Percentiles rank a stretch among this genome's conserved stretches.
Evolutionary conservation across 208 protist genomes (phyloP).

Genomic region (Naegleria fowleri): DNA sequence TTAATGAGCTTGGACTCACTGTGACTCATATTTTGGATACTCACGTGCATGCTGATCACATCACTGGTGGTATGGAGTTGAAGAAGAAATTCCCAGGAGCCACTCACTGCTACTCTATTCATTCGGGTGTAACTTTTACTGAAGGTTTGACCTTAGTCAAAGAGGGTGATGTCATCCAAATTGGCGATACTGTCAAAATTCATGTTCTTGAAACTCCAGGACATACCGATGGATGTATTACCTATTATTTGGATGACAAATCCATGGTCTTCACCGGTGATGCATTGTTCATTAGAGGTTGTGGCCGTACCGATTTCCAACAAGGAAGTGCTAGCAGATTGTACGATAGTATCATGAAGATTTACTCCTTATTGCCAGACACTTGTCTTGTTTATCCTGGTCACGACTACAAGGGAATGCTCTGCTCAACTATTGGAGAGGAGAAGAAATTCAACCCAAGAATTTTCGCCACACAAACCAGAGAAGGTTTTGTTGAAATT

Average conservation of each 20-base stretch:
- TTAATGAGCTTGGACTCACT: background rate
- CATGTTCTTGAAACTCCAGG: background rate
- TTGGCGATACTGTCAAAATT: background rate
- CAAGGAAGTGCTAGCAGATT: background rate
- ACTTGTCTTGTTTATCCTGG: background rate
- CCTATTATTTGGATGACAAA: background rate
- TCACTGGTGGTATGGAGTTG: background rate
- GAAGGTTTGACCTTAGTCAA: background rate
- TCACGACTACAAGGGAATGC: slow-evolving; percentile 5
- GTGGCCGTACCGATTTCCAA: slow-evolving; percentile 17
- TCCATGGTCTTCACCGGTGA: background rate
- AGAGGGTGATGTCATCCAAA: background rate
- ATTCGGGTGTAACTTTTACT: background rate
- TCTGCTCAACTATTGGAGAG: background rate
- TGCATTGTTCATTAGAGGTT: background rate
- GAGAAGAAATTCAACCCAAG: slow-evolving; percentile 5
- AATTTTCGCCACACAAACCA: background rate
- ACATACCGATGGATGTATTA: background rate
- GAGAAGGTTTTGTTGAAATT: background rate
- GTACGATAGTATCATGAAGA: background rate
- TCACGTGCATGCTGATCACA: slow-evolving; percentile 18
- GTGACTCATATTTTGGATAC: background rate
- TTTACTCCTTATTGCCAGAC: background rate
- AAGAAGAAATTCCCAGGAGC: background rate
- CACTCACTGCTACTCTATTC: background rate